Conservation (phyloP, 2,329 filamentous ascomycete genomes). For the Endocalyx cinctus region DNA sequence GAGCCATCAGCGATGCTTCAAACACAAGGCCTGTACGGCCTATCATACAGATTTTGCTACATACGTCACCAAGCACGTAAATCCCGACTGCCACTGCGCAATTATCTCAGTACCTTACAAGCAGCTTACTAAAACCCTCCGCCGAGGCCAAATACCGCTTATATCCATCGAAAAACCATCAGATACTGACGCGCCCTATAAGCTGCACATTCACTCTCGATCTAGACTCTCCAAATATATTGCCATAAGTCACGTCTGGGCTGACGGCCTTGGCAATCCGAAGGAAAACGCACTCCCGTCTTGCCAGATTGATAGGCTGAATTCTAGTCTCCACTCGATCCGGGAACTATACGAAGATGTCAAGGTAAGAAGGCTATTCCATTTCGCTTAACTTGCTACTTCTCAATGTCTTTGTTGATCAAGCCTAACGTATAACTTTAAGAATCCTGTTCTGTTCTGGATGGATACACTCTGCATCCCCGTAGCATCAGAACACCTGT, state of each 20-base stretch:
- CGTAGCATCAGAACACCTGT: not conserved
- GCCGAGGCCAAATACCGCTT: not conserved
- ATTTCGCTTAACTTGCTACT: too few species aligned
- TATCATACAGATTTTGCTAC: not conserved
- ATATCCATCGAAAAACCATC: not conserved
- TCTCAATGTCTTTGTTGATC: too few species aligned
- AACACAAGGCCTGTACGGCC: too few species aligned
- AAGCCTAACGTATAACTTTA: too few species aligned
- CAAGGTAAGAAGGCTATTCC: too few species aligned
- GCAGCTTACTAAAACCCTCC: not conserved
- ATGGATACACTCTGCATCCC: conserved; percentile 3
- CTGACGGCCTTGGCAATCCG: conserved; percentile 1
- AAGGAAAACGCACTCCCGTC: conserved; percentile 1
- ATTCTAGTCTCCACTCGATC: not conserved
- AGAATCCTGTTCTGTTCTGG: conserved; percentile 1
- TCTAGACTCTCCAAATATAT: not conserved
- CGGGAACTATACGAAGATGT: too few species aligned
- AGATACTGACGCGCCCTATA: not conserved
- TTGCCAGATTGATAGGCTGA: conserved; percentile 1
- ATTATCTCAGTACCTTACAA: not conserved
- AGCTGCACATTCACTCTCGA: not conserved
- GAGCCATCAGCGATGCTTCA: too few species aligned
- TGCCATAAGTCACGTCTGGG: conserved; percentile 3
- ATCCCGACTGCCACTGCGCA: not conserved
- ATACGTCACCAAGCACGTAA: not conserved